Evolutionary conservation across 2,329 filamentous ascomycete genomes (phyloP).

Genomic region (Colletotrichum sp.): DNA sequence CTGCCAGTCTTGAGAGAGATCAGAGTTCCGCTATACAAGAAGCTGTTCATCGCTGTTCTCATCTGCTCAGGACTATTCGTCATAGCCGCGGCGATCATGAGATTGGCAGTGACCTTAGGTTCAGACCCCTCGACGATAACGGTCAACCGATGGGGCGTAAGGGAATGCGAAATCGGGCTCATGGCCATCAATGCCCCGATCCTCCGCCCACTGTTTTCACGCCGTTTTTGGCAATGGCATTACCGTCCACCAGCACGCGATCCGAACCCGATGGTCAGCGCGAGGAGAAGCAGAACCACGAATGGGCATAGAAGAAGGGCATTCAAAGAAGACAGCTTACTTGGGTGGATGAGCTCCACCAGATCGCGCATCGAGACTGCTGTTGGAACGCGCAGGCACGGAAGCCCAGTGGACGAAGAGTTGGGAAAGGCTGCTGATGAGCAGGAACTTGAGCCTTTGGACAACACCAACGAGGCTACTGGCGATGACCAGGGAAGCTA

Average conservation of each 20-base stretch:
- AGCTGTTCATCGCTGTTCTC: constrained; percentile 2
- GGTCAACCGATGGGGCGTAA: constrained; percentile 8
- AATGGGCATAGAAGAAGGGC: background rate
- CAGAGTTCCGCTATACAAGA: background rate
- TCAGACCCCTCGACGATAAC: constrained; percentile 3
- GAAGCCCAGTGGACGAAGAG: background rate
- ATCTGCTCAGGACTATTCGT: constrained; percentile 7
- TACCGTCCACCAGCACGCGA: background rate
- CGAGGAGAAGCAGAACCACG: background rate
- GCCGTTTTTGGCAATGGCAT: constrained; percentile 15
- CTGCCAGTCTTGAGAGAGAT: background rate
- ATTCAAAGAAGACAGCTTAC: background rate
- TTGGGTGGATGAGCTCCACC: background rate
- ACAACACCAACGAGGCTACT: background rate
- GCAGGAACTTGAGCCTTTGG: background rate
- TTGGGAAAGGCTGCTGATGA: background rate
- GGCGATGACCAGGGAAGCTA: background rate
- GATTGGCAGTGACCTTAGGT: constrained; percentile 7
- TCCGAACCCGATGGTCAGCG: background rate
- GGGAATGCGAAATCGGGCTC: constrained; percentile 8
- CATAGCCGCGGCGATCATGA: constrained; percentile 6
- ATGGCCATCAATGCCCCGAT: constrained; percentile 6
- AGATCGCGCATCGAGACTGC: background rate
- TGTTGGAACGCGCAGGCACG: background rate
- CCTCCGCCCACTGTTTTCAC: background rate